Conservation (phyloP, 331 rosid species). For the Phaseolus coccineus region DNA sequence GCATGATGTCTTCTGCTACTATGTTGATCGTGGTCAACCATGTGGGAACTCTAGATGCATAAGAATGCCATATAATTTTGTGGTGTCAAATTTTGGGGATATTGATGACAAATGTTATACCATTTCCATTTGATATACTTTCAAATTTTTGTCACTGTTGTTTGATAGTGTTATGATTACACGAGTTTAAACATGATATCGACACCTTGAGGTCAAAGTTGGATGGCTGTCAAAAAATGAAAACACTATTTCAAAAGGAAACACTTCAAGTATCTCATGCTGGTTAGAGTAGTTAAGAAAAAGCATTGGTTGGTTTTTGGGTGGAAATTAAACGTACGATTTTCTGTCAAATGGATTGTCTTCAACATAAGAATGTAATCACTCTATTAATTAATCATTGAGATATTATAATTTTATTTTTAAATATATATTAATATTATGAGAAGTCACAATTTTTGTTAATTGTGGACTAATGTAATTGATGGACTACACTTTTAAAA, state of each 20-base stretch:
- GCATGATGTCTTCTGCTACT: slow-evolving; percentile 42
- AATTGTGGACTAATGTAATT: too few species aligned
- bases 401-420: too few species aligned
- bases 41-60: slow-evolving; percentile 28
- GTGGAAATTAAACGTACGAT: too few species aligned
- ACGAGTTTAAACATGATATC: slow-evolving; percentile 10
- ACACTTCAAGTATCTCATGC: background rate
- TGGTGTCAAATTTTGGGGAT: slow-evolving; percentile 39
- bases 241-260: background rate
- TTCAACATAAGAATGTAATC: too few species aligned
- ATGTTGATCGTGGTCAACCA: slow-evolving; percentile 33
- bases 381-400: too few species aligned
- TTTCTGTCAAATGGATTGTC: too few species aligned
- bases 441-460: too few species aligned
- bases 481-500: too few species aligned
- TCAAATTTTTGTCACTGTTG: background rate
- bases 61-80: slow-evolving; percentile 41
- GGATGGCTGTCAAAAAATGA: slow-evolving; percentile 5
- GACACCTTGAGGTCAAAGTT: background rate
- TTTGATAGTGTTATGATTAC: background rate
- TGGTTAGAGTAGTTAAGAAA: background rate
- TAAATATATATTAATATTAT: too few species aligned
- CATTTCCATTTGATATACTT: slow-evolving; percentile 13
- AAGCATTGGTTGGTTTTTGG: background rate
- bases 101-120: slow-evolving; percentile 34